A percentile compares a stretch with the other conserved stretches of the same genome.
Conservation (phyloP, 176 grass and related monocot species). For the Musa acuminata region DNA sequence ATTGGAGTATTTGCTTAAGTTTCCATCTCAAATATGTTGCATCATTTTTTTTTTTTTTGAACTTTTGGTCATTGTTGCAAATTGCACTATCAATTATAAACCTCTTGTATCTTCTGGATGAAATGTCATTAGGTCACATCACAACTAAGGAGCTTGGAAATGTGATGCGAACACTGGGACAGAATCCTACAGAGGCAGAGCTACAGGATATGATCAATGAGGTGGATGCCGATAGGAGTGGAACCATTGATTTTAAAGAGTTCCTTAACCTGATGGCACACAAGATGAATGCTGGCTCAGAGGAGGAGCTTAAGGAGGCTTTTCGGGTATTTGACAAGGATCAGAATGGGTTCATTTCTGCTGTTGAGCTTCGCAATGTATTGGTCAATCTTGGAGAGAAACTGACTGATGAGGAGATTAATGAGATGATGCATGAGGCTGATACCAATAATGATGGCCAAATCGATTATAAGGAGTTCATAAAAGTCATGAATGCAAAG, state of each 20-base stretch:
- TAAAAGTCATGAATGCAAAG: constrained; percentile 2
- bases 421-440: background rate
- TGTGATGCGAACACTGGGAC: background rate
- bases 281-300: background rate
- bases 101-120: background rate
- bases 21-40: background rate
- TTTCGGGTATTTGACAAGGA: constrained; percentile 9
- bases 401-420: constrained; percentile 1
- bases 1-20: no score
- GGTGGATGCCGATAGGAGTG: background rate
- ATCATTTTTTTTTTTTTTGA: background rate
- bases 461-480: constrained; percentile 3
- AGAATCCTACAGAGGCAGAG: constrained; percentile 1
- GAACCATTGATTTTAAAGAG: background rate
- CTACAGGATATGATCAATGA: background rate
- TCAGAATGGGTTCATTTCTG: constrained; percentile 4
- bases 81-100: background rate
- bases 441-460: background rate
- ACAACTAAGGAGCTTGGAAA: constrained; percentile 9
- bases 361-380: background rate
- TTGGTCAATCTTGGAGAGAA: background rate
- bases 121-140: background rate
- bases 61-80: background rate
- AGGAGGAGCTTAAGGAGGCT: constrained; percentile 6
- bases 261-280: background rate